Evolutionary conservation across 2,329 filamentous ascomycete genomes (phyloP).

Genomic region (Penicillium sp.): DNA sequence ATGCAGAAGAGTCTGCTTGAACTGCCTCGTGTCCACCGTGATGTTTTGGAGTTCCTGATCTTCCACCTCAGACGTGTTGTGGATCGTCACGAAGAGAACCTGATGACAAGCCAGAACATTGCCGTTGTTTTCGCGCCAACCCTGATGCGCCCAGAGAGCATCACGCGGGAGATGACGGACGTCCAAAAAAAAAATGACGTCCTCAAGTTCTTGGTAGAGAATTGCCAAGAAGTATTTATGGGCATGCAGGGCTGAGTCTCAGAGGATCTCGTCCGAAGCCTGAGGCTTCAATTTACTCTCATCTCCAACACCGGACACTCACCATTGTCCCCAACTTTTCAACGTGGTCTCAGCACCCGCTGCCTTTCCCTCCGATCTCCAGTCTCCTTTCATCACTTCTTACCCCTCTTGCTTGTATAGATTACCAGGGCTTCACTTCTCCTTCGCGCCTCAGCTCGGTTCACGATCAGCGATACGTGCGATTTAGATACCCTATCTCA

Average conservation of each 20-base stretch:
- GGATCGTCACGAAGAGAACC: constrained; percentile 73
- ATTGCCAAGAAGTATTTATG: constrained; percentile 75
- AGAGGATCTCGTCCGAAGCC: not conserved
- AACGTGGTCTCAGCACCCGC: not conserved
- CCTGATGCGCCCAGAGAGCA: constrained; percentile 85
- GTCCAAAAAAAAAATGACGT: constrained; percentile 90
- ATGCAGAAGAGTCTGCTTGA: constrained; percentile 70
- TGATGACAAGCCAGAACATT: constrained; percentile 95
- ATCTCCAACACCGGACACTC: not conserved
- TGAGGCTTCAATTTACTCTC: not conserved
- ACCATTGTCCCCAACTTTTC: not conserved
- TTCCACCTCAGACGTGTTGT: constrained; percentile 90
- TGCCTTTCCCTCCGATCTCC: not conserved
- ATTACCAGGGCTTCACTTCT: constrained; percentile 4
- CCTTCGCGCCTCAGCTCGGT: constrained; percentile 9
- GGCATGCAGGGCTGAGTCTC: constrained; percentile 32
- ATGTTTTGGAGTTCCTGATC: constrained; percentile 88
- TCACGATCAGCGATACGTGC: constrained; percentile 30
- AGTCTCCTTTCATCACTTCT: not conserved
- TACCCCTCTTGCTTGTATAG: constrained; percentile 4
- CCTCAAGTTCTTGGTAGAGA: constrained; percentile 89
- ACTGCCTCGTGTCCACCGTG: constrained; percentile 77
- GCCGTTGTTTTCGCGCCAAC: constrained; percentile 97
- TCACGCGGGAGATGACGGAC: constrained; percentile 93
- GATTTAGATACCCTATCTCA: constrained; percentile 33